Evolutionary conservation across 2,329 filamentous ascomycete genomes (phyloP), one percentile per base, ranked within the genome.

Genomic region (Aureobasidium sp.): DNA sequence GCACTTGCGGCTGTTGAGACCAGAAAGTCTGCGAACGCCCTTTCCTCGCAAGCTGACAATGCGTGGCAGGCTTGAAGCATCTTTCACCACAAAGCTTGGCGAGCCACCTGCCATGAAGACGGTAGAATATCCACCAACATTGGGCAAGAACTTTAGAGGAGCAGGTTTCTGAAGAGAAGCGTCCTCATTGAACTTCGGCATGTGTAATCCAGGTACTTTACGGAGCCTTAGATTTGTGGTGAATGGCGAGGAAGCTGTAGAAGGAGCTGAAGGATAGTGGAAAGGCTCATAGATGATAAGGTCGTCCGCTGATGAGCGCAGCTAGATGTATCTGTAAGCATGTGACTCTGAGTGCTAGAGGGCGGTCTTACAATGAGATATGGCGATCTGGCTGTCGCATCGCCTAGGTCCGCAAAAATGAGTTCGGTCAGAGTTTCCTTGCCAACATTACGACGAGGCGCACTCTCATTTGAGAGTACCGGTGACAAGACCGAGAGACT

Each of bases 211-310:
- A 1, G 84, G 75, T 0, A 89, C 75, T 73, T 96, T 96, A 61
- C 87, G 80, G 73, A 96, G 96, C 60, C 85, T 83, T 11, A 97
- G 77, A 8, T 81, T 82, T 29, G 78, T 75, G 1, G 81, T 77
- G 66, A 87, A 81, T 6, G 79, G 73, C 32, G 47, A 44, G 75
- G 66, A 7, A 75, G 66, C 8, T 69, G 67, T n/a, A 64, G 61
- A 68, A 71, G 61, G 42, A 72, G 72, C 32, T 69, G 70, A 42
- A 70, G 75, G 64, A 77, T 77, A 71, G 45, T 83, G 80, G 67
- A 91, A 88, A 1, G 93, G 91, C 71, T 94, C 86, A 71, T 97
- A 99, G 49, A 97, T 82, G 11, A 88, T 88, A 37, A 97, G 77
- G 70, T 97, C 92, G 65, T 96, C 88, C 63, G 85, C 87, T 10